Evolutionary conservation across 208 protist genomes (phyloP).

Genomic region (Crithidia brevicula): DNA sequence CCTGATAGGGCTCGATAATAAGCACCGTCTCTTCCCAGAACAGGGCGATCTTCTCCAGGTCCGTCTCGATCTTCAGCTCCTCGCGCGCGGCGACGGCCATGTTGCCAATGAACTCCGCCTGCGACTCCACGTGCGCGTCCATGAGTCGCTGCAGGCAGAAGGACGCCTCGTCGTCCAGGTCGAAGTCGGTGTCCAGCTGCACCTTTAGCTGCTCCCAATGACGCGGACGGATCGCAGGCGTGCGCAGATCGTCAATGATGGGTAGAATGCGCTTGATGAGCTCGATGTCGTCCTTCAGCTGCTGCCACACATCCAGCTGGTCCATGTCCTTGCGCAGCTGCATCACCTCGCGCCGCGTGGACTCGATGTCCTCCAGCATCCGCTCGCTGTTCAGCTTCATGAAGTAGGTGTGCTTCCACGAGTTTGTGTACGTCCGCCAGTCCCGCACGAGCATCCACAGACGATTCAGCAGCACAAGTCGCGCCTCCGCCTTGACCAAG

Average conservation of each 20-base stretch:
- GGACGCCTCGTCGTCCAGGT: conserved; percentile 82
- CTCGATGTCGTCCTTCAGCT: conserved; percentile 95
- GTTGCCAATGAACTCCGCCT: conserved; percentile 94
- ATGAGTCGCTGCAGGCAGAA: conserved; percentile 96
- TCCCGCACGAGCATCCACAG: conserved; percentile 94
- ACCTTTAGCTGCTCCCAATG: conserved; percentile 95
- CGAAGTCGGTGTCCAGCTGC: conserved; percentile 92
- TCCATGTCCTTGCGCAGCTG: conserved; percentile 92
- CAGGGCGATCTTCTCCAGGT: conserved; percentile 91
- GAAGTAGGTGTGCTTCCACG: conserved; percentile 93
- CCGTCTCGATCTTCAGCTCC: conserved; percentile 96
- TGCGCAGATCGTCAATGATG: conserved; percentile 96
- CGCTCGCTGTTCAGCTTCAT: conserved; percentile 90
- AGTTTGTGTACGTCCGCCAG: conserved; percentile 87
- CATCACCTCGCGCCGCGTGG: conserved; percentile 85
- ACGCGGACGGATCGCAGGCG: conserved; percentile 90
- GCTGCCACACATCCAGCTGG: conserved; percentile 92
- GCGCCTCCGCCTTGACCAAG: conserved; percentile 76
- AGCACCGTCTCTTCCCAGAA: conserved; percentile 92
- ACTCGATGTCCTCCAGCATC: conserved; percentile 92
- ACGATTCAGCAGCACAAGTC: conserved; percentile 87
- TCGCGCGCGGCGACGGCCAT: conserved; percentile 93
- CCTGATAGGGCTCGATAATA: conserved; percentile 86
- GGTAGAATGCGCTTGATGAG: conserved; percentile 96
- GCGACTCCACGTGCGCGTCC: conserved; percentile 93